phyloP scores from a whole-genome alignment of 2,329 filamentous ascomycete species.

The Alternaria sp. region DNA sequence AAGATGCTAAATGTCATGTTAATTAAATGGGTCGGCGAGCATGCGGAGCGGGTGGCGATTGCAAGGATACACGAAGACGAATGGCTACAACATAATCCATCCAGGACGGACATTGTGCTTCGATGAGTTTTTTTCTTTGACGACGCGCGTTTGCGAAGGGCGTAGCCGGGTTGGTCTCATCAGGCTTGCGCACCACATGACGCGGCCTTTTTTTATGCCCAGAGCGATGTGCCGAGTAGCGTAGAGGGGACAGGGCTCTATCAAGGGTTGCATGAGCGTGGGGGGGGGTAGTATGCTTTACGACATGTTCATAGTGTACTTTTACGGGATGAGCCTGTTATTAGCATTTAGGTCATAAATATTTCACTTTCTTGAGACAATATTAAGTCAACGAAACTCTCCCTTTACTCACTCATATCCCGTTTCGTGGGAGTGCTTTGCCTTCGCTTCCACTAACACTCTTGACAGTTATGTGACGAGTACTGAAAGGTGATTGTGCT shows the following conservation, averaged over 20 bases:
- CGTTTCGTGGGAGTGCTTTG: too few species aligned
- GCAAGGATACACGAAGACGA: constrained; percentile 47
- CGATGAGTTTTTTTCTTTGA: constrained; percentile 16
- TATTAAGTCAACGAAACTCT: background rate
- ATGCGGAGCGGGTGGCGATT: constrained; percentile 42
- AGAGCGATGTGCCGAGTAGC: background rate
- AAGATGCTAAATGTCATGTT: constrained; percentile 48
- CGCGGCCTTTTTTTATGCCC: background rate
- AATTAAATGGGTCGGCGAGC: constrained; percentile 40
- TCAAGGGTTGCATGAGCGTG: background rate
- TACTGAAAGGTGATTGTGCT: too few species aligned
- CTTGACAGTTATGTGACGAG: background rate
- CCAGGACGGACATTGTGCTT: constrained; percentile 39
- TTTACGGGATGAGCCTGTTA: background rate
- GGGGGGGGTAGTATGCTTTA: background rate
- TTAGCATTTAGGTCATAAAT: background rate
- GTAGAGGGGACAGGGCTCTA: background rate
- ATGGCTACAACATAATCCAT: constrained; percentile 33
- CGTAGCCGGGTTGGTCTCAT: background rate
- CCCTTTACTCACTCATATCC: background rate
- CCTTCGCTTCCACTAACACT: background rate
- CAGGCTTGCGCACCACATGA: background rate
- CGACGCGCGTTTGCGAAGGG: background rate
- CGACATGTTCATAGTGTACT: background rate
- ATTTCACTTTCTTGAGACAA: background rate